Evolutionary conservation across 306 rosid species (phyloP).

Genomic region (Aeschynomene evenia): DNA sequence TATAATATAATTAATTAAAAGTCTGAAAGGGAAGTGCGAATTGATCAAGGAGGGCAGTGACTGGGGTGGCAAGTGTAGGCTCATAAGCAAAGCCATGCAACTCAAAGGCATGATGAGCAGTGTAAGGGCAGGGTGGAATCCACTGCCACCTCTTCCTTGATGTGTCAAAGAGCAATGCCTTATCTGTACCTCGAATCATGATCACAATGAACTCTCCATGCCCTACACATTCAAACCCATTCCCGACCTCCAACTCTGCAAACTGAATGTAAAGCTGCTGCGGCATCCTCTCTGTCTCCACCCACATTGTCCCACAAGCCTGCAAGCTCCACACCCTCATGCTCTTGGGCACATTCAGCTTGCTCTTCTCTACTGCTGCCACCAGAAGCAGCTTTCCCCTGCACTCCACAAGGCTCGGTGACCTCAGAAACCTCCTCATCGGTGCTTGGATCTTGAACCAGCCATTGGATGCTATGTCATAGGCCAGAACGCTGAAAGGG

Average conservation of each 20-base stretch:
- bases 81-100: slow-evolving; percentile 89
- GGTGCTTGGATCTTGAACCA: slow-evolving; percentile 97
- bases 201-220: slow-evolving; percentile 76
- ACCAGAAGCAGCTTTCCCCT: slow-evolving; percentile 60
- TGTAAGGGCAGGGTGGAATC: slow-evolving; percentile 90
- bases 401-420: slow-evolving; percentile 72
- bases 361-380: slow-evolving; percentile 90
- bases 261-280: slow-evolving; percentile 75
- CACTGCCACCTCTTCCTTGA: slow-evolving; percentile 78
- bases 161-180: slow-evolving; percentile 66
- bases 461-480: slow-evolving; percentile 49
- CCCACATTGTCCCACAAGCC: slow-evolving; percentile 77
- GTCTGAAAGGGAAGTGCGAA: slow-evolving; percentile 57
- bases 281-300: slow-evolving; percentile 94
- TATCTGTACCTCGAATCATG: slow-evolving; percentile 51
- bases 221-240: slow-evolving; percentile 75
- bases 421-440: slow-evolving; percentile 74
- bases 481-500: slow-evolving; percentile 72
- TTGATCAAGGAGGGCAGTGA: slow-evolving; percentile 72
- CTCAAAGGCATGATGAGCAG: slow-evolving; percentile 32
- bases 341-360: slow-evolving; percentile 82
- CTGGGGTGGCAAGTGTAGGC: slow-evolving; percentile 81
- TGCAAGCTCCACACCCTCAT: slow-evolving; percentile 83
- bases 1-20: slow-evolving; percentile 30
- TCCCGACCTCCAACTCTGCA: slow-evolving; percentile 57